Evolutionary conservation across 257 asterid species (phyloP), one percentile per base, ranked within the genome.

Genomic region (Gardenia jasminoides): DNA sequence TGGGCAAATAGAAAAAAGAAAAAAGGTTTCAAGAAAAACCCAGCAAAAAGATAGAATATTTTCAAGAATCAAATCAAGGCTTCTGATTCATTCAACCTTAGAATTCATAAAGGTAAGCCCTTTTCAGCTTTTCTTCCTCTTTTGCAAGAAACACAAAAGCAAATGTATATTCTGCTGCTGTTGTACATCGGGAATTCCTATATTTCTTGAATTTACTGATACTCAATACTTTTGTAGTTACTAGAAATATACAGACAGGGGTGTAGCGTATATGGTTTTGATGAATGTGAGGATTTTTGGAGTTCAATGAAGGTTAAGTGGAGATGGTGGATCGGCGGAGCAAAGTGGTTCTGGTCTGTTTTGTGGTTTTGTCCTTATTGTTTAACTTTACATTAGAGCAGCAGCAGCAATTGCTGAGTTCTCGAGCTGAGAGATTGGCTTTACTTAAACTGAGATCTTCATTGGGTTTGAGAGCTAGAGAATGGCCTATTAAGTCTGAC

Each of bases 361-460:
- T 86, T 33, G 68, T 87, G 76, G 77, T 82, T 79, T 82, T 85
- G 68, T 85, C 84, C 75, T 82, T 89, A 82, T 86, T 89, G 74
- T 81, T 91, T 84, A 85, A 85, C 54, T 80, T 62, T 81, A 83
- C 94, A 67, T 33, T 88, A 30, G 86, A 81, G 88, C 98, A 94
- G 80, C 88, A 86, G 84, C 95, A 90, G 81, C 87, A 87, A 70
- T 61, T 83, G 7, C 76, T 78, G 83, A 67, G 72, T 54, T 88
- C 96, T 43, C 65, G 88, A 77, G 85, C 79, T 62, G 97, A 95
- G 31, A 88, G 91, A 79, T 83, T 85, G 70, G 88, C 93, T 76
- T 85, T 95, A 84, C 92, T 96, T 79, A 89, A 85, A 85, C 83
- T 96, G 85, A 96, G 99, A 92, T 92, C 97, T 88, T 92, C 98